Percentiles rank a stretch among this genome's conserved stretches.
phyloP scores from a whole-genome alignment of 306 rosid species.

The Clitoria ternatea region DNA sequence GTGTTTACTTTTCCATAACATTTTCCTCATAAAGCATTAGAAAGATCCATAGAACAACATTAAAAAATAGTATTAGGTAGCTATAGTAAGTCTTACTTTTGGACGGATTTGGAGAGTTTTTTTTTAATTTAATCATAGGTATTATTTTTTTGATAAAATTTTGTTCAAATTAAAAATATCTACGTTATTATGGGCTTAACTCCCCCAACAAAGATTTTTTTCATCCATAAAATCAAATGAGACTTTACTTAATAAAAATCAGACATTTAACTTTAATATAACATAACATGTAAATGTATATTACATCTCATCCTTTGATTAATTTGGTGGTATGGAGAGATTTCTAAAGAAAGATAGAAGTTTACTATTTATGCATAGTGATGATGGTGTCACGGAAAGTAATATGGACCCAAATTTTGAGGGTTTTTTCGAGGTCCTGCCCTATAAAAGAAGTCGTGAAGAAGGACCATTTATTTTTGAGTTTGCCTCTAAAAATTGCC shows the following conservation, averaged over 20 bases:
- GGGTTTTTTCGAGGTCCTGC: background rate
- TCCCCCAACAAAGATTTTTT: too few relatives aligned
- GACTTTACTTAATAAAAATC: too few relatives aligned
- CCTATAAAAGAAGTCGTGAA: background rate
- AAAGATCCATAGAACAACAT: background rate
- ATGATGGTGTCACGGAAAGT: constrained; percentile 18
- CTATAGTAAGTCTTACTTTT: background rate
- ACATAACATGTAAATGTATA: too few relatives aligned
- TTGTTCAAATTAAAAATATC: too few relatives aligned
- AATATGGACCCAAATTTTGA: background rate
- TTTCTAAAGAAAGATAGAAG: background rate
- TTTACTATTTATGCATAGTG: constrained; percentile 15
- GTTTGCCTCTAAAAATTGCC: background rate
- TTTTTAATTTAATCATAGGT: too few relatives aligned
- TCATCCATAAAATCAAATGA: too few relatives aligned
- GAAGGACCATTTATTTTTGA: background rate
- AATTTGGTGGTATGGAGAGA: too few relatives aligned
- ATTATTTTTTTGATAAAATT: too few relatives aligned
- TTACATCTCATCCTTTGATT: too few relatives aligned
- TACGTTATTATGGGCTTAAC: too few relatives aligned
- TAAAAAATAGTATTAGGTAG: background rate
- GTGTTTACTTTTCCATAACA: background rate
- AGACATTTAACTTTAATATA: too few relatives aligned
- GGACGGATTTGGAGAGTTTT: background rate
- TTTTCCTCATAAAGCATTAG: background rate